A percentile compares a stretch with the other conserved stretches of the same genome.
Conservation (phyloP, 78 protist species). For the Dictyostelium discoideum region DNA sequence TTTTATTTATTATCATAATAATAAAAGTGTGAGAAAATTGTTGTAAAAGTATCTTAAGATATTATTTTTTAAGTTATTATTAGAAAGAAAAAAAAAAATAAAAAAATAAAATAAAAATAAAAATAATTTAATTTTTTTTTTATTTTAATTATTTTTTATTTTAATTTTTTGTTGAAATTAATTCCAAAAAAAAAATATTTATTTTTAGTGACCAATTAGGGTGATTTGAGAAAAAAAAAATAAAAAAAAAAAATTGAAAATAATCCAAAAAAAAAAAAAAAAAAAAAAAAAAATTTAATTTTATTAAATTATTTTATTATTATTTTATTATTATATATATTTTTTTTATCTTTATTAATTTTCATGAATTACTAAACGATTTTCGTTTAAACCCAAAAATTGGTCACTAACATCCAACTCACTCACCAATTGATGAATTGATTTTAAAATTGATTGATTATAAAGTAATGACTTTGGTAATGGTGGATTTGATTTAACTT, state of each 20-base stretch:
- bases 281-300: neutral
- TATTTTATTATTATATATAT: neutral
- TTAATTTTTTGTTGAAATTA: too few relatives aligned
- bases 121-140: neutral
- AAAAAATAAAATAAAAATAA: neutral
- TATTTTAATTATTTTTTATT: too few relatives aligned
- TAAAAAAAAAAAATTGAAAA: neutral
- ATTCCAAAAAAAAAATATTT: too few relatives aligned
- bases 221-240: neutral
- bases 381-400: neutral
- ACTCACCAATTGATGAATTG: neutral
- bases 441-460: slow-evolving; percentile 1
- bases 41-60: neutral
- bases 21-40: too few relatives aligned
- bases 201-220: too few relatives aligned
- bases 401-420: slow-evolving; percentile 35
- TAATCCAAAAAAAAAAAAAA: too few relatives aligned
- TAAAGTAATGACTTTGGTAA: slow-evolving; percentile 11
- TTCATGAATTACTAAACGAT: neutral
- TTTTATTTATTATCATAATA: too few relatives aligned
- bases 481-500: slow-evolving; percentile 31
- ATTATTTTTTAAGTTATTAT: too few relatives aligned
- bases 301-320: neutral
- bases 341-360: neutral
- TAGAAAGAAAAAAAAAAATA: too few relatives aligned